Percentiles rank a stretch among this genome's conserved stretches.
Conservation (phyloP, 805 yeast genomes). For the Jamesozyma lodderae region DNA sequence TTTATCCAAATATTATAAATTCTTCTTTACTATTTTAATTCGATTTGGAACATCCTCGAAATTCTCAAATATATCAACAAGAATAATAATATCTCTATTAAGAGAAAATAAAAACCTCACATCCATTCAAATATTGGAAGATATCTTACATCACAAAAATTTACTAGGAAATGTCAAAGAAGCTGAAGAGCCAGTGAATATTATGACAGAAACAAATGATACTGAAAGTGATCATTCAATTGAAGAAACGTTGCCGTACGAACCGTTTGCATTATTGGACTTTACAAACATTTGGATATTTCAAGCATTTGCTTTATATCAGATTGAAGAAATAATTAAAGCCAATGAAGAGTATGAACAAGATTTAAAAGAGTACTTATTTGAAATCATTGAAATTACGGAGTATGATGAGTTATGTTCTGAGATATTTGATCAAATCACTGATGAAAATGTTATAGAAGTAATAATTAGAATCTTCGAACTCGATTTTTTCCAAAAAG, state of each 20-base stretch:
- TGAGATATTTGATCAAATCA: conserved; percentile 20
- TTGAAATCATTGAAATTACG: conserved; percentile 15
- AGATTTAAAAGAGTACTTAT: conserved; percentile 12
- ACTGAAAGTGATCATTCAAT: conserved; percentile 4
- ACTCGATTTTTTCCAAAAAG: conserved; percentile 18
- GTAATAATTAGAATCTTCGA: conserved; percentile 18
- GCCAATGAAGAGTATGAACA: background rate
- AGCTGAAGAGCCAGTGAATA: background rate
- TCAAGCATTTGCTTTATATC: conserved; percentile 20
- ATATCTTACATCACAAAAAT: conserved; percentile 4
- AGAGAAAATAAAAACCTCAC: background rate
- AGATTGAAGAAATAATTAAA: conserved; percentile 6
- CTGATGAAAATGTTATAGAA: conserved; percentile 7
- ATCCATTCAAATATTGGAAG: background rate
- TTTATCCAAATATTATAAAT: conserved; percentile 7
- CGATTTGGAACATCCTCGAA: conserved; percentile 17
- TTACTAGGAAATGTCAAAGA: background rate
- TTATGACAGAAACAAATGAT: background rate
- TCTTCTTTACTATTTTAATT: conserved; percentile 15
- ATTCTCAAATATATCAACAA: conserved; percentile 7
- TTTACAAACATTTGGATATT: conserved; percentile 28
- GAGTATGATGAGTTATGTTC: conserved; percentile 22
- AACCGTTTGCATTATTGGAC: conserved; percentile 15
- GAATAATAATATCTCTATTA: conserved; percentile 10
- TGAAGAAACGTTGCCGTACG: conserved; percentile 7